Evolutionary conservation across 257 asterid genomes (phyloP).

Genomic region (Solanum paucissectum): DNA sequence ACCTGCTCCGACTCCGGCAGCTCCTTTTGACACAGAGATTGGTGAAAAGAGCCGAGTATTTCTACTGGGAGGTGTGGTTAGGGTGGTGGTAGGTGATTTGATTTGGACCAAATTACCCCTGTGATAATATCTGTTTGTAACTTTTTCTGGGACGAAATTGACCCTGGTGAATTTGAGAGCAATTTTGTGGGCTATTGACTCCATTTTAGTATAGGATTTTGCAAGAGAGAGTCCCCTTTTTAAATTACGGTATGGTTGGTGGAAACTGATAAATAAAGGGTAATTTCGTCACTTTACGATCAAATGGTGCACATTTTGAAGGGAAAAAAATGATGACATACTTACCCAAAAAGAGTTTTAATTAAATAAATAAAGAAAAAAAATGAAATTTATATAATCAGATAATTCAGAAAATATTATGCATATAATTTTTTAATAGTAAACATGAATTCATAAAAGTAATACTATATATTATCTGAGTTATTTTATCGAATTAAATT

Average conservation of each 20-base stretch:
- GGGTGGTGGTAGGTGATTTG: constrained; percentile 19
- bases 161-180: constrained; percentile 7
- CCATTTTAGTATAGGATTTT: constrained; percentile 17
- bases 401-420: neutral
- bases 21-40: neutral
- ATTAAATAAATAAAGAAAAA: neutral
- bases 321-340: neutral
- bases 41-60: neutral
- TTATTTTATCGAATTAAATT: neutral
- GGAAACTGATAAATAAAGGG: neutral
- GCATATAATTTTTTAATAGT: no score
- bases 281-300: neutral
- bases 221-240: neutral
- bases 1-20: constrained; percentile 6
- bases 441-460: neutral
- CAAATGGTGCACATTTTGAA: neutral
- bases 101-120: constrained; percentile 24
- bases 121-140: neutral
- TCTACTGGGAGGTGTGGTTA: neutral
- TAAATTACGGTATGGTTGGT: neutral
- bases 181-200: neutral
- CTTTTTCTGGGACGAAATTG: constrained; percentile 14
- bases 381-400: neutral
- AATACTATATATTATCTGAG: neutral
- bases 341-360: neutral